Percentiles rank a stretch among this genome's conserved stretches.
These are phyloP conservation scores for Microcera coccophila DNA, from an alignment of 2,329 filamentous ascomycete species.

Conservation along the genomic window DNA sequence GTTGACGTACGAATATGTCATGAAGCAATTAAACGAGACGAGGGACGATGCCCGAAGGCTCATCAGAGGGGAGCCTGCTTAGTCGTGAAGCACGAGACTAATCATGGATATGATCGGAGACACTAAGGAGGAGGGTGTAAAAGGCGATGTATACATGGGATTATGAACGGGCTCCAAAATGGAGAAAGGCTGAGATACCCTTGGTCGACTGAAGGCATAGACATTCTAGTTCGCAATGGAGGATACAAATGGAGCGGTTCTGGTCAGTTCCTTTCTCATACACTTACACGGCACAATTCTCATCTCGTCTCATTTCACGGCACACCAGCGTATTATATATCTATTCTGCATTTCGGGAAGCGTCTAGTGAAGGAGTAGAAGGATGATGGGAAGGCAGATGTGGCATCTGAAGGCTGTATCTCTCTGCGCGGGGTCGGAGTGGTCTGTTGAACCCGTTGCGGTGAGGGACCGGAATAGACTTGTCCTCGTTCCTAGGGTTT, in stretches of 20 bases:
- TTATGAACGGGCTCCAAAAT: slow-evolving; percentile 11
- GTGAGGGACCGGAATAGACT: background rate
- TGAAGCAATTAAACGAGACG: slow-evolving; percentile 48
- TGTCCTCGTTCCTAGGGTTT: background rate
- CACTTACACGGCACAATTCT: slow-evolving; percentile 13
- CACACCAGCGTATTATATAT: slow-evolving; percentile 10
- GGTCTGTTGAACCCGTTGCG: too few relatives aligned
- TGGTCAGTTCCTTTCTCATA: slow-evolving; percentile 15
- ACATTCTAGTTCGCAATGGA: slow-evolving; percentile 26
- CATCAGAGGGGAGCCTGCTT: slow-evolving; percentile 15
- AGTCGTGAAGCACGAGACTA: slow-evolving; percentile 7
- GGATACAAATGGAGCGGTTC: slow-evolving; percentile 16
- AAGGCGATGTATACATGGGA: slow-evolving; percentile 16
- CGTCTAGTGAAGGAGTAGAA: too few relatives aligned
- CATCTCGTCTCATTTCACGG: slow-evolving; percentile 3
- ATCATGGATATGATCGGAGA: background rate
- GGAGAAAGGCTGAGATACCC: slow-evolving; percentile 34
- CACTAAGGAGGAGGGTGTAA: background rate
- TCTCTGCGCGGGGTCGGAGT: slow-evolving; percentile 1
- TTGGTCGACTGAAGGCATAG: slow-evolving; percentile 35
- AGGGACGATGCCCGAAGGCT: slow-evolving; percentile 37
- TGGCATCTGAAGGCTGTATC: too few relatives aligned
- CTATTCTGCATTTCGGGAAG: slow-evolving; percentile 11
- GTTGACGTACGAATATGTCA: slow-evolving; percentile 86
- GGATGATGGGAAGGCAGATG: too few relatives aligned